These are phyloP conservation scores for Pascua guehoae DNA, from an alignment of 1,284 basidiomycete genomes.

Conservation along the genomic window DNA sequence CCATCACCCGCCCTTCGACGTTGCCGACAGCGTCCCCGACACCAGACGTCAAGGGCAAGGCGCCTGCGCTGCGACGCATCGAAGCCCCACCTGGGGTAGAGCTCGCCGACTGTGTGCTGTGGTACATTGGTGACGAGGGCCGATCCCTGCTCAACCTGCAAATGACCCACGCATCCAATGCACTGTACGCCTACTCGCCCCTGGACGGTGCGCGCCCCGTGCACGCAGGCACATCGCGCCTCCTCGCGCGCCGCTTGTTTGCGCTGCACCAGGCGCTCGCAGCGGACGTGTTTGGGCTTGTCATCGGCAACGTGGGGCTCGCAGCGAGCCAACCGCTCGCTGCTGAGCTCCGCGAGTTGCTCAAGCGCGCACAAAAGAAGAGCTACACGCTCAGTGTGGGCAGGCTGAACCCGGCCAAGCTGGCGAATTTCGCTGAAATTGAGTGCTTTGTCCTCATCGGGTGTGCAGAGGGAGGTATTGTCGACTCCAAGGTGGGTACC, in stretches of 20 bases:
- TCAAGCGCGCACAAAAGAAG: constrained; percentile 70
- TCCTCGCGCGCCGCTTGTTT: constrained; percentile 89
- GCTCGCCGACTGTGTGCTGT: constrained; percentile 52
- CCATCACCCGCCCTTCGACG: constrained; percentile 23
- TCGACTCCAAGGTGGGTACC: constrained; percentile 67
- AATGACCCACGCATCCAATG: constrained; percentile 63
- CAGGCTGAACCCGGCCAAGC: constrained; percentile 89
- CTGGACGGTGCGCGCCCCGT: constrained; percentile 54
- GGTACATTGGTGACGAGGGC: constrained; percentile 83
- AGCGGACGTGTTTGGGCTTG: constrained; percentile 89
- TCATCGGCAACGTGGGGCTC: constrained; percentile 91
- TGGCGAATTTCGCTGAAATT: constrained; percentile 94
- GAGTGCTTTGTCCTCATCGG: constrained; percentile 95
- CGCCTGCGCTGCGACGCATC: constrained; percentile 37
- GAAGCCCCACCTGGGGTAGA: constrained; percentile 38
- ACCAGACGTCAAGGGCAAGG: constrained; percentile 22
- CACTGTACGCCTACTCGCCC: constrained; percentile 64
- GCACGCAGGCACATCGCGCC: constrained; percentile 66
- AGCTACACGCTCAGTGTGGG: constrained; percentile 94
- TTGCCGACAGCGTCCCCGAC: not conserved
- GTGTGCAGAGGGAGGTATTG: constrained; percentile 86
- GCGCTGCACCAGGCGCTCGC: constrained; percentile 84
- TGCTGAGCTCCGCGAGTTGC: constrained; percentile 64
- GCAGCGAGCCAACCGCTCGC: constrained; percentile 74
- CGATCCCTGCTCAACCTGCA: constrained; percentile 80